Conservation (phyloP, 192 early-diverging fungal genomes). For the Entomortierella chlamydospora region DNA sequence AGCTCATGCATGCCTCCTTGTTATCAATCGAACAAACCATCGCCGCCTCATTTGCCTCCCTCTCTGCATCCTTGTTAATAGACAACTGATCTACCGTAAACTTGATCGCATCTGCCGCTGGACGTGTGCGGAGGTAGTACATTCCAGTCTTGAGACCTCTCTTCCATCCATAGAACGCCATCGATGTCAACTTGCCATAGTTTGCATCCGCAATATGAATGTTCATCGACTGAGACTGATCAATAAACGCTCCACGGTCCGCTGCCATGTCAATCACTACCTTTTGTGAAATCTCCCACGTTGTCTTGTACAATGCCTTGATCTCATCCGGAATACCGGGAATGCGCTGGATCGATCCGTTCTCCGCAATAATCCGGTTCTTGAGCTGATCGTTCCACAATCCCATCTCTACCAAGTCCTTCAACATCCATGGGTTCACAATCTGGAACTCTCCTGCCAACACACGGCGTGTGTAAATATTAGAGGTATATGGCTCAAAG, state of each 20-base stretch:
- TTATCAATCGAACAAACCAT: slow-evolving; percentile 94
- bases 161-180: slow-evolving; percentile 99
- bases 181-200: slow-evolving; percentile 93
- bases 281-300: slow-evolving; percentile 95
- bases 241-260: slow-evolving; percentile 96
- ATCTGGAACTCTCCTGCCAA: slow-evolving; percentile 98
- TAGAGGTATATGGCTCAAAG: slow-evolving; percentile 92
- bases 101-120: slow-evolving; percentile 98
- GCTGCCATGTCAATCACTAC: slow-evolving; percentile 94
- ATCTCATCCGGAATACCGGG: slow-evolving; percentile 83
- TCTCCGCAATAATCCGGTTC: slow-evolving; percentile 93
- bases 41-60: slow-evolving; percentile 67
- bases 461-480: slow-evolving; percentile 97
- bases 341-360: slow-evolving; percentile 88
- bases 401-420: slow-evolving; percentile 92
- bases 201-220: slow-evolving; percentile 95
- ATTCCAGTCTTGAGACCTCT: slow-evolving; percentile 98
- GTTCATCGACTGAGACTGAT: slow-evolving; percentile 96
- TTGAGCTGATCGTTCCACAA: slow-evolving; percentile 96
- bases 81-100: slow-evolving; percentile 92
- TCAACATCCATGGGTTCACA: slow-evolving; percentile 95
- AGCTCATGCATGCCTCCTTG: slow-evolving; percentile 92
- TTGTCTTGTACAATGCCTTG: slow-evolving; percentile 97
- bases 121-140: slow-evolving; percentile 97
- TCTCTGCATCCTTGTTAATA: slow-evolving; percentile 66